Evolutionary conservation across 768 basidiomycete species (phyloP), one percentile per base, ranked within the genome.

Genomic region (Mycena venus): DNA sequence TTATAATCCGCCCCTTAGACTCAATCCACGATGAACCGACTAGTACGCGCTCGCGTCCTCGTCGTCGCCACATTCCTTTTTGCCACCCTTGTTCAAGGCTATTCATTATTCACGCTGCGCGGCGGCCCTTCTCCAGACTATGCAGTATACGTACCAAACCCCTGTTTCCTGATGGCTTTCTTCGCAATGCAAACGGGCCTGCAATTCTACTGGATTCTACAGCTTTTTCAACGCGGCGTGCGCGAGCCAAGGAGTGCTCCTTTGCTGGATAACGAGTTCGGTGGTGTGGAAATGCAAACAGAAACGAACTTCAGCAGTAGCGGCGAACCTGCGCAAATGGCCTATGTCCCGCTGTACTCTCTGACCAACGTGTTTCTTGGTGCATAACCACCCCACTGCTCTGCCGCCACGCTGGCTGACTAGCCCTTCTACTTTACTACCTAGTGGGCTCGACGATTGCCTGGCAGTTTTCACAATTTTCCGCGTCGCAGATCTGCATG

Each of bases 331-430:
- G 75, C 81, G 4, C 77, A 79, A 36, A 72, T 84, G 51, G 75
- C 75, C n/a, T 84, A 85, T 56, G 79, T 78, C 0, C 83, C 78
- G 0, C 63, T 83, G 10, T 85, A 82, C 69, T 79, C 82, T 1
- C 64, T 85, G 12, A 81, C 82, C 5, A 84, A 83, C 63, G 7
- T 83, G 1, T 83, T 82, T 77, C 78, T 83, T 53, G 80, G 85
- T 84, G 59, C 27, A 81, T 64, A 21, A 10, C 17, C 12, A 29
- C 23, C 17, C 1, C 27, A 21, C n/a, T 42, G 19, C n/a, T 36
- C 8, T 12, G 14, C 2, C n/a, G n/a, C n/a, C n/a, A 6, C 19
- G 34, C 27, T 29, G 17, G 36, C 38, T 59, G 15, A 44, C 63
- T 64, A 8, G 23, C 17, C 21, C 5, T 34, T 49, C 14, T 12